phyloP scores from a whole-genome alignment of 2,329 filamentous ascomycete species.

The Phialophora tarda region DNA sequence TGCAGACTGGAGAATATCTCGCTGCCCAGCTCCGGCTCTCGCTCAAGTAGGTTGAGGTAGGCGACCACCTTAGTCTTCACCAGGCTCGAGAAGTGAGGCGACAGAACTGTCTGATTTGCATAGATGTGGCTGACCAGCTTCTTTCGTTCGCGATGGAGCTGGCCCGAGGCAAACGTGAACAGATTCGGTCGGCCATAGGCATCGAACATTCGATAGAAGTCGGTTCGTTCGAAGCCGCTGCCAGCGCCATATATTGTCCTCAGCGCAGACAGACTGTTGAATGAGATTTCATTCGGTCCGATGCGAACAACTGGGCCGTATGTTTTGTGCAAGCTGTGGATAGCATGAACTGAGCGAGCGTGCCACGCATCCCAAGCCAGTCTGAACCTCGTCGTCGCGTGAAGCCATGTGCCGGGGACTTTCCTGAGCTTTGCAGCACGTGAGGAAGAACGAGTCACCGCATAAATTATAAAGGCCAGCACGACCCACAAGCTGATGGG shows the following conservation, averaged over 20 bases:
- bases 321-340: slow-evolving; percentile 50
- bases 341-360: slow-evolving; percentile 30
- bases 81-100: slow-evolving; percentile 42
- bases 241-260: slow-evolving; percentile 63
- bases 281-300: slow-evolving; percentile 55
- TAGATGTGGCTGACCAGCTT: slow-evolving; percentile 57
- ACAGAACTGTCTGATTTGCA: slow-evolving; percentile 56
- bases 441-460: slow-evolving; percentile 6
- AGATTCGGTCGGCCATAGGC: slow-evolving; percentile 51
- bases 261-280: slow-evolving; percentile 53
- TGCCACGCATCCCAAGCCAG: slow-evolving; percentile 36
- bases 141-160: slow-evolving; percentile 57
- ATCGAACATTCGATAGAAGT: slow-evolving; percentile 63
- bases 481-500: slow-evolving; percentile 25
- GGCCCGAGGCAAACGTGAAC: slow-evolving; percentile 56
- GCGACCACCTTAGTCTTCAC: slow-evolving; percentile 50
- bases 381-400: slow-evolving; percentile 32
- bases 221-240: slow-evolving; percentile 56
- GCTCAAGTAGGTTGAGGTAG: slow-evolving; percentile 52
- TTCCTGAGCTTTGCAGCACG: slow-evolving; percentile 26
- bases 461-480: slow-evolving; percentile 17
- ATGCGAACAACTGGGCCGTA: slow-evolving; percentile 58
- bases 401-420: slow-evolving; percentile 35
- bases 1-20: slow-evolving; percentile 59
- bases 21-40: slow-evolving; percentile 43